Conservation (phyloP, 352 stramenopile genomes). For the Pythium periplocum region DNA sequence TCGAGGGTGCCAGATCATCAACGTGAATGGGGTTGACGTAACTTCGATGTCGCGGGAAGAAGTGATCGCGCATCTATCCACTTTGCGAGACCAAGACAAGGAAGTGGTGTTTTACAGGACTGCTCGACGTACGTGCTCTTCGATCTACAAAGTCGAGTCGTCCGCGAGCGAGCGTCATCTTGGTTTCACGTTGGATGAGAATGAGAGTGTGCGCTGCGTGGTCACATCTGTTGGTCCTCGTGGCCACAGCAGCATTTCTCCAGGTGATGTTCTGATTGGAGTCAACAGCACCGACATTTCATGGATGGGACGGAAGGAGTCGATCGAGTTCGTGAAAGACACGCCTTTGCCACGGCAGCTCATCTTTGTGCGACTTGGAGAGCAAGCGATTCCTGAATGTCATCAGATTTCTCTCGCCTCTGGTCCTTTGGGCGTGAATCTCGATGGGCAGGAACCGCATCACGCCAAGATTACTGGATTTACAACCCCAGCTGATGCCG, state of each 20-base stretch:
- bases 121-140: conserved; percentile 15
- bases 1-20: conserved; percentile 47
- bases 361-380: conserved; percentile 24
- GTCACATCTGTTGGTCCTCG: conserved; percentile 20
- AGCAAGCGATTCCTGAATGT: conserved; percentile 30
- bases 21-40: conserved; percentile 47
- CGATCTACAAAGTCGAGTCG: conserved; percentile 25
- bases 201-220: conserved; percentile 30
- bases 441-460: conserved; percentile 27
- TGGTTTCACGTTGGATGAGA: conserved; percentile 29
- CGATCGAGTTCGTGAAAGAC: conserved; percentile 23
- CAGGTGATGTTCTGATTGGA: conserved; percentile 36
- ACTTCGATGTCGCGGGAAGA: conserved; percentile 29
- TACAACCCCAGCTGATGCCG: conserved; percentile 28
- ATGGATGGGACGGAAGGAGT: conserved; percentile 21
- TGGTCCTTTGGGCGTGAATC: conserved; percentile 41
- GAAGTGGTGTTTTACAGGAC: conserved; percentile 51
- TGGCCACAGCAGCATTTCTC: conserved; percentile 11
- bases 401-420: conserved; percentile 31
- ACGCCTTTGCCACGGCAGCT: conserved; percentile 27
- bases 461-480: conserved; percentile 40
- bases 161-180: conserved; percentile 16
- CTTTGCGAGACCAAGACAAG: conserved; percentile 42
- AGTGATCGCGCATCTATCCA: conserved; percentile 27
- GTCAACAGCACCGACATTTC: conserved; percentile 43